Conservation (phyloP, 2,329 filamentous ascomycete species). For the Colletotrichum lupini region DNA sequence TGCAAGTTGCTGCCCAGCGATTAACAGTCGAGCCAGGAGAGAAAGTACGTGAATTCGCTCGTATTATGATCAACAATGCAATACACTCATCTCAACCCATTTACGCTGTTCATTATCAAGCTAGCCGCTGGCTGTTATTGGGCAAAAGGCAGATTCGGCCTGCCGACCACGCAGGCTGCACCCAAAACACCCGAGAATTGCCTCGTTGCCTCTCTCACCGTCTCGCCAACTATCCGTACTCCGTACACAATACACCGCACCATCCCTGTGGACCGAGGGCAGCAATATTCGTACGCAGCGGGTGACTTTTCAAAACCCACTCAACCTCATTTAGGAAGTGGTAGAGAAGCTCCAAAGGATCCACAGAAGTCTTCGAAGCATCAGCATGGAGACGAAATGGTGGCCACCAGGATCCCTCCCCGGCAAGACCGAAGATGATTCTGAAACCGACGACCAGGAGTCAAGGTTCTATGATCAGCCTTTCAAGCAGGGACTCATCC, state of each 20-base stretch:
- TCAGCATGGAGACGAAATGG: conserved; percentile 9
- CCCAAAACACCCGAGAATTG: conserved; percentile 15
- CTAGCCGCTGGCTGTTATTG: background rate
- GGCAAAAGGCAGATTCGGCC: conserved; percentile 15
- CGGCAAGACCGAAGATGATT: conserved; percentile 36
- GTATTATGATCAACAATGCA: background rate
- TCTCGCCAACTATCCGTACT: conserved; percentile 7
- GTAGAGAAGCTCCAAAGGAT: conserved; percentile 32
- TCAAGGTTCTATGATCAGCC: conserved; percentile 33
- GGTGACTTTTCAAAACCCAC: conserved; percentile 1
- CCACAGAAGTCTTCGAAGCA: conserved; percentile 35
- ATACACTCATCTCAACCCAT: background rate
- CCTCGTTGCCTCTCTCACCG: conserved; percentile 25
- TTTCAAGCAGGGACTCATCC: conserved; percentile 29
- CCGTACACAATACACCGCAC: background rate
- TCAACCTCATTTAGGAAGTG: conserved; percentile 31
- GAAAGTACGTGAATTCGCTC: background rate
- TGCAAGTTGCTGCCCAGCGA: conserved; percentile 22
- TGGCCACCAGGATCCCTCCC: conserved; percentile 17
- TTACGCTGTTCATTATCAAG: background rate
- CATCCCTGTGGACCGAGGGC: conserved; percentile 14
- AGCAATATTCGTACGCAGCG: background rate
- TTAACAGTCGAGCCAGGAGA: background rate
- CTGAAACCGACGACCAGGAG: conserved; percentile 34
- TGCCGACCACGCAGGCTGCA: background rate